Evolutionary conservation across 2,329 filamentous ascomycete species (phyloP).

Genomic region (Aspergillus novoparasiticus): DNA sequence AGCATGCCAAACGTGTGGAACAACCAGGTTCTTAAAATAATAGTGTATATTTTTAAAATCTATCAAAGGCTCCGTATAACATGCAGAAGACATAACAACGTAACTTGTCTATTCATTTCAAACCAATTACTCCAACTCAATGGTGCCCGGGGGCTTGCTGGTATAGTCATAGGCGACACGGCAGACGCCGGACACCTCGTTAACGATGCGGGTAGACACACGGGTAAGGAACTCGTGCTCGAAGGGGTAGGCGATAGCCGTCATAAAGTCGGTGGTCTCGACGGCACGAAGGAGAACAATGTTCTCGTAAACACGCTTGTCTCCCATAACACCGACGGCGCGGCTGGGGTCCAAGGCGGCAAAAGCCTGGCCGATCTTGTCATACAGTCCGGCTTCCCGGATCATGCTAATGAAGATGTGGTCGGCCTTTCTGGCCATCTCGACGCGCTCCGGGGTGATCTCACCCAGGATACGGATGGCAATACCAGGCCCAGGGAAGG

Average conservation of each 20-base stretch:
- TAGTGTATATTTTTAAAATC: not conserved
- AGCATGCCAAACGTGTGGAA: no score
- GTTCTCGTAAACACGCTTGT: conserved; percentile 54
- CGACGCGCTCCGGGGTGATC: conserved; percentile 76
- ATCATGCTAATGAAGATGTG: conserved; percentile 52
- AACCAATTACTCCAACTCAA: conserved; percentile 67
- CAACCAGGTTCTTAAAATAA: not conserved
- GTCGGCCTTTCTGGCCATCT: conserved; percentile 62
- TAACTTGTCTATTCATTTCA: not conserved
- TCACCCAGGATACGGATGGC: conserved; percentile 82
- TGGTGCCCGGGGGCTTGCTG: conserved; percentile 70
- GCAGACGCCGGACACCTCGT: conserved; percentile 66
- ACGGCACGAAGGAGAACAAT: conserved; percentile 64
- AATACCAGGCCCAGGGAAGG: conserved; percentile 67
- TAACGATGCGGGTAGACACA: conserved; percentile 70
- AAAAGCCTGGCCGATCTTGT: conserved; percentile 69
- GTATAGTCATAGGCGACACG: conserved; percentile 24
- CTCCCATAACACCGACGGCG: conserved; percentile 60
- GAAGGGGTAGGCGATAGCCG: conserved; percentile 70
- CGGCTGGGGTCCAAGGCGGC: conserved; percentile 68
- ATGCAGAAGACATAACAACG: conserved; percentile 4
- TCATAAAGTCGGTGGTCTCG: conserved; percentile 72
- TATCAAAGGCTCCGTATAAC: conserved; percentile 4
- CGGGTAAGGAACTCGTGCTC: conserved; percentile 65
- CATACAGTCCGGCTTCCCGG: conserved; percentile 47